phyloP scores from a whole-genome alignment of 176 grass and related monocot genomes.

The Paspalum notatum region DNA sequence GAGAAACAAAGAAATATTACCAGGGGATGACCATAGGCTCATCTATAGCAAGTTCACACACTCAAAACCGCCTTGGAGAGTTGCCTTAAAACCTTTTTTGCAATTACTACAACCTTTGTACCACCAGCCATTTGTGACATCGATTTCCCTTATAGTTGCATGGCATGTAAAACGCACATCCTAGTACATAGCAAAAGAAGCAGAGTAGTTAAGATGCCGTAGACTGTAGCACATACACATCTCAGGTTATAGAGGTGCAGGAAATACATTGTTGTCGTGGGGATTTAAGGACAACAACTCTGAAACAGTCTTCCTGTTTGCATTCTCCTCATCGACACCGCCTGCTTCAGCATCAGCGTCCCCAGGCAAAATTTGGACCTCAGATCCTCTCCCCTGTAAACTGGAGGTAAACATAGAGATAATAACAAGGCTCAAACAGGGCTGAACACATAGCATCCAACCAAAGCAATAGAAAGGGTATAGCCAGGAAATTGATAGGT shows the following conservation, averaged over 20 bases:
- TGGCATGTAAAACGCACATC: not conserved
- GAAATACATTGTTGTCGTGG: not conserved
- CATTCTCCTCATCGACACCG: not conserved
- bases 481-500: no score
- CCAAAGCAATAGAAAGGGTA: not conserved
- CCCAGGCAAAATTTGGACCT: not conserved
- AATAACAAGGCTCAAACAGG: not conserved
- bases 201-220: not conserved
- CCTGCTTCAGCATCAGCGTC: not conserved
- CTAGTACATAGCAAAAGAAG: not conserved
- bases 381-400: not conserved
- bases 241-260: no score
- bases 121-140: constrained; percentile 17
- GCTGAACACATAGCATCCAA: no score
- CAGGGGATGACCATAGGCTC: not conserved
- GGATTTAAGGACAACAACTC: not conserved
- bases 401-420: not conserved
- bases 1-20: not conserved
- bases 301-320: not conserved
- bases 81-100: not conserved
- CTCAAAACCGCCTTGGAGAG: constrained; percentile 1
- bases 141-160: constrained; percentile 1
- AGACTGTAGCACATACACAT: no score
- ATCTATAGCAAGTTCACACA: not conserved
- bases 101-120: not conserved